Percentiles rank a stretch among this genome's conserved stretches.
Evolutionary conservation across 2,329 filamentous ascomycete genomes (phyloP).

Genomic region (Paracoccidioides lutzii): DNA sequence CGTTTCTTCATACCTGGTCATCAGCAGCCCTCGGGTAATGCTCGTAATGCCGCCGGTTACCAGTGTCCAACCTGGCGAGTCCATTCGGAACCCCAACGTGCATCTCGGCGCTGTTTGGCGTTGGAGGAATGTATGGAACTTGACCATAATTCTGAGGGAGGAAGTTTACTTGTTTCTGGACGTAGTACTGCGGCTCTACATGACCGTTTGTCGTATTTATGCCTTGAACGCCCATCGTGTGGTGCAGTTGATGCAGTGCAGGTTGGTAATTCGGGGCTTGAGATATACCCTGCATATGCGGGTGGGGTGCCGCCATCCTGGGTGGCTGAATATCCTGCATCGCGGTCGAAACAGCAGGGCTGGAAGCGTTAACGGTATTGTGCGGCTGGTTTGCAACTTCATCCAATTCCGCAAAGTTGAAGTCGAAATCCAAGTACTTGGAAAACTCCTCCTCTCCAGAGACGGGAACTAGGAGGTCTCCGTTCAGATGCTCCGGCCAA

Average conservation of each 20-base stretch:
- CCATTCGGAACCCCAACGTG: conserved; percentile 32
- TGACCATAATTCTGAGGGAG: conserved; percentile 10
- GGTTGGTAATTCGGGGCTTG: conserved; percentile 4
- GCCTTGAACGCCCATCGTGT: conserved; percentile 8
- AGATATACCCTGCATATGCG: conserved; percentile 4
- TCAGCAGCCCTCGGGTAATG: conserved; percentile 31
- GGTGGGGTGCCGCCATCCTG: conserved; percentile 5
- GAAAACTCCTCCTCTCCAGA: conserved; percentile 37
- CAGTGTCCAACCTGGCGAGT: conserved; percentile 26
- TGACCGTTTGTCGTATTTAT: conserved; percentile 5
- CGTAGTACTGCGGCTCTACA: conserved; percentile 12
- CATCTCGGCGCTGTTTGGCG: conserved; percentile 37
- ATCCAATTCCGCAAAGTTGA: conserved; percentile 33
- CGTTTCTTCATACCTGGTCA: conserved; percentile 27
- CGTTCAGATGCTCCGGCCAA: conserved; percentile 30
- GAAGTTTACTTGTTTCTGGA: conserved; percentile 16
- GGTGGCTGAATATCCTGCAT: conserved; percentile 8
- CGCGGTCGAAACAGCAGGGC: conserved; percentile 10
- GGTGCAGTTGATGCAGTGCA: conserved; percentile 5
- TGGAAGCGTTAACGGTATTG: conserved; percentile 23
- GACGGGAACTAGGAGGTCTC: conserved; percentile 27
- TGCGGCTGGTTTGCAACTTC: conserved; percentile 25
- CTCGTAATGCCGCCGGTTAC: conserved; percentile 32
- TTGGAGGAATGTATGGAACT: conserved; percentile 31
- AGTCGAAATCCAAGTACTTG: conserved; percentile 37